A percentile compares a stretch with the other conserved stretches of the same genome.
Evolutionary conservation across 768 basidiomycete species (phyloP).

Genomic region (Aureoboletus auriporus): DNA sequence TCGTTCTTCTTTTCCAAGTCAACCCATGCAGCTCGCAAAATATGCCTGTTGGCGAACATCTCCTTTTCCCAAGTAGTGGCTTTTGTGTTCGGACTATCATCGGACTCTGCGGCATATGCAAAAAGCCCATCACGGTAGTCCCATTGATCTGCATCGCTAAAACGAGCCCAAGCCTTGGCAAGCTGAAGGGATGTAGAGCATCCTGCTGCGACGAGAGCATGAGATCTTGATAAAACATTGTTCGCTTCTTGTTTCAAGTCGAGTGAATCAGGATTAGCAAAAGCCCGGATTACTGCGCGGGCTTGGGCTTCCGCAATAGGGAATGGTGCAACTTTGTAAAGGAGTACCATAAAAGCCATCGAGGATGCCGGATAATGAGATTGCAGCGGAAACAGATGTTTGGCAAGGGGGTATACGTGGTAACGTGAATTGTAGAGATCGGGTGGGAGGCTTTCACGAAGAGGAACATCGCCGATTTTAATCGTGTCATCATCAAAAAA

Average conservation of each 20-base stretch:
- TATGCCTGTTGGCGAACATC: slow-evolving; percentile 43
- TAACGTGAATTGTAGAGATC: slow-evolving; percentile 61
- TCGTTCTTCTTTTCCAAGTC: slow-evolving; percentile 53
- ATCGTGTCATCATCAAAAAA: slow-evolving; percentile 46
- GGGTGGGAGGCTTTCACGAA: slow-evolving; percentile 45
- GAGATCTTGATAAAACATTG: slow-evolving; percentile 48
- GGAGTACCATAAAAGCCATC: slow-evolving; percentile 66
- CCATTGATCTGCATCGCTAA: slow-evolving; percentile 55
- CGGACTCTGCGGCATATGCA: slow-evolving; percentile 39
- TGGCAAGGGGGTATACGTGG: slow-evolving; percentile 67
- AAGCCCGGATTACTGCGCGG: slow-evolving; percentile 53
- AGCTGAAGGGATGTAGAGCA: slow-evolving; percentile 38
- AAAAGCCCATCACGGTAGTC: slow-evolving; percentile 61
- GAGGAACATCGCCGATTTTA: slow-evolving; percentile 37
- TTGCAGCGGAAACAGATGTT: slow-evolving; percentile 65
- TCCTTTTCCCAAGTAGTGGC: slow-evolving; percentile 58
- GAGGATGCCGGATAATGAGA: slow-evolving; percentile 40
- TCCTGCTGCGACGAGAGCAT: slow-evolving; percentile 32
- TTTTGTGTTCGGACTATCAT: slow-evolving; percentile 27
- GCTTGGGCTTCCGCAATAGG: slow-evolving; percentile 80
- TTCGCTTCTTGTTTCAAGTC: slow-evolving; percentile 45
- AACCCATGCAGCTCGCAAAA: slow-evolving; percentile 55
- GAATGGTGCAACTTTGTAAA: slow-evolving; percentile 59
- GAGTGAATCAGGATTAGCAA: slow-evolving; percentile 47
- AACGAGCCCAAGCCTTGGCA: slow-evolving; percentile 53